Evolutionary conservation across 2,329 filamentous ascomycete genomes (phyloP).

Genomic region (Myriosclerotinia duriaeana): DNA sequence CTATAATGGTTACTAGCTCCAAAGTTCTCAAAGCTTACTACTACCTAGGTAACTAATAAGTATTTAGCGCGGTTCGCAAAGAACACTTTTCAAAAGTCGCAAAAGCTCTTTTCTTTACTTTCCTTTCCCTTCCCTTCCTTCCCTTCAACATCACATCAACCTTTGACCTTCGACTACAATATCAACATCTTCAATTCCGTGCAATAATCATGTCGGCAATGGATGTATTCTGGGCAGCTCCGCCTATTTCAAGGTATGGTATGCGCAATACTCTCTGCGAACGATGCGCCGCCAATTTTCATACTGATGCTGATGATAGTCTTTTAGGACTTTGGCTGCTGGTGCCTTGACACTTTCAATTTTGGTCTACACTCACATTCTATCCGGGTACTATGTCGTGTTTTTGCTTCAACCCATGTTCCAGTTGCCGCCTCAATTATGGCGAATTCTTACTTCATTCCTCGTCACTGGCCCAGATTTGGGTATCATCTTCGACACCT

Average conservation of each 20-base stretch:
- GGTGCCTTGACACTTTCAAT: conserved; percentile 59
- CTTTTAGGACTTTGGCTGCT: conserved; percentile 62
- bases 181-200: conserved; percentile 17
- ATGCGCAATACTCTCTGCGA: conserved; percentile 38
- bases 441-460: conserved; percentile 43
- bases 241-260: conserved; percentile 69
- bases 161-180: conserved; percentile 11
- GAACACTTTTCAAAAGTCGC: conserved; percentile 21
- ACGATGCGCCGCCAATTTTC: conserved; percentile 25
- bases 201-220: conserved; percentile 44
- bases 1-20: conserved; percentile 8
- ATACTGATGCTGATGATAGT: conserved; percentile 48
- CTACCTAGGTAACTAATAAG: too few relatives aligned
- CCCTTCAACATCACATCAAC: conserved; percentile 26
- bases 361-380: conserved; percentile 54
- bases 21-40: conserved; percentile 3
- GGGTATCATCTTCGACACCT: conserved; percentile 64
- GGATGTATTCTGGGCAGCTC: conserved; percentile 64
- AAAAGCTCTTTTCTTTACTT: conserved; percentile 8
- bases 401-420: conserved; percentile 53
- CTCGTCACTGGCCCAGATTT: conserved; percentile 41
- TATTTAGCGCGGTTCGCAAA: conserved; percentile 18
- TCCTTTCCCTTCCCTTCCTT: conserved; percentile 10
- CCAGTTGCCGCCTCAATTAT: conserved; percentile 48
- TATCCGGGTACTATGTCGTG: conserved; percentile 50